phyloP scores from a whole-genome alignment of 169 alveolate species.

The Perkinsus olseni region DNA sequence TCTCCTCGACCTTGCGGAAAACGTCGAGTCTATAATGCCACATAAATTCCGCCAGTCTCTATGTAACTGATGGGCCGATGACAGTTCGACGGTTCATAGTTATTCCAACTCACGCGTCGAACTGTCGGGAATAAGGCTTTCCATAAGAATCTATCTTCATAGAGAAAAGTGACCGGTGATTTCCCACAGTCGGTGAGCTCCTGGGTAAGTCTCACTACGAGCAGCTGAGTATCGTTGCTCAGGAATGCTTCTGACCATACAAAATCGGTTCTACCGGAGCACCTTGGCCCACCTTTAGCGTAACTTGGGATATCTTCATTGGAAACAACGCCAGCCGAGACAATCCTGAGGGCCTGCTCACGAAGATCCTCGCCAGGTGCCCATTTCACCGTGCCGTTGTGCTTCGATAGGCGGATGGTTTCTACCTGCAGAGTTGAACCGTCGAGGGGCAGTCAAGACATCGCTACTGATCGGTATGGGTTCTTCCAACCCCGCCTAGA shows the following conservation, averaged over 20 bases:
- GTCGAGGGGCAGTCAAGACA: no score
- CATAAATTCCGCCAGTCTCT: background rate
- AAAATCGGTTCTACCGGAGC: no score
- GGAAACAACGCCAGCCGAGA: no score
- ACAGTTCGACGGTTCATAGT: background rate
- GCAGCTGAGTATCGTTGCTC: background rate
- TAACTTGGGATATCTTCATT: no score
- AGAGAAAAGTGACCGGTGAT: background rate
- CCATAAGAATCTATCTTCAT: background rate
- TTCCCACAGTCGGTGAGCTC: background rate
- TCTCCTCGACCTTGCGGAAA: no score
- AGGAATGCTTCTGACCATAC: no score
- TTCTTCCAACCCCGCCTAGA: no score
- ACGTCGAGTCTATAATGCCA: background rate
- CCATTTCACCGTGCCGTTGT: background rate
- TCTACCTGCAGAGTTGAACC: no score
- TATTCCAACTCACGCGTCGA: background rate
- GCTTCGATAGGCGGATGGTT: no score
- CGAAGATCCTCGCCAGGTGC: background rate
- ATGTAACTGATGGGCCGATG: background rate
- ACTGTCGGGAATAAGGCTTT: background rate
- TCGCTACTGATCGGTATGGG: no score
- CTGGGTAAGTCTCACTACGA: background rate
- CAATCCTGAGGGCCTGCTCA: background rate
- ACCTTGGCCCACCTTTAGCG: no score